Evolutionary conservation across 257 asterid genomes (phyloP).

Genomic region (Scutellaria minor): DNA sequence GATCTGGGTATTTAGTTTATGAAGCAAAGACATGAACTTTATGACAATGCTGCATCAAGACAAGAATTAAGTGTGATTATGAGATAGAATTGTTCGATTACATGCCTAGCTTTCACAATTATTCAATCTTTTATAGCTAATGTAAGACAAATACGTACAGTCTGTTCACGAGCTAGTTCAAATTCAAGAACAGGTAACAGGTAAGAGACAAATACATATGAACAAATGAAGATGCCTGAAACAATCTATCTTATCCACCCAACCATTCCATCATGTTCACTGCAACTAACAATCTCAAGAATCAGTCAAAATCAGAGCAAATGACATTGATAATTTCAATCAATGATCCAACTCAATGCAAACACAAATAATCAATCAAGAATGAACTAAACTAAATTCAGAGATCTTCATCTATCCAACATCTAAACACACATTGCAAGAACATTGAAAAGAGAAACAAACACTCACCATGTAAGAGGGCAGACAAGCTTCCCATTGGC

Average conservation of each 20-base stretch:
- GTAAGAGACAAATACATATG: conserved; percentile 4
- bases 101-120: conserved; percentile 2
- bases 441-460: background rate
- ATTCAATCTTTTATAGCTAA: conserved; percentile 7
- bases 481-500: conserved; percentile 89
- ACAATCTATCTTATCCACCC: background rate
- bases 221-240: background rate
- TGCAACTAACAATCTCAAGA: background rate
- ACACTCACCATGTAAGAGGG: conserved; percentile 79
- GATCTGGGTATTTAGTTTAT: background rate
- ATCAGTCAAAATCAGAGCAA: background rate
- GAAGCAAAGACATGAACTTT: background rate
- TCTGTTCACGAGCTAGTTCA: conserved; percentile 18
- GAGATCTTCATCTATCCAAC: background rate
- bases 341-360: background rate
- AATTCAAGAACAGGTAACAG: conserved; percentile 9
- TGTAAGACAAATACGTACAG: conserved; percentile 30
- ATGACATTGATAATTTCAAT: background rate
- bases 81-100: background rate
- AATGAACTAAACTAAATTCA: too few relatives aligned
- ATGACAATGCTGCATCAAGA: background rate
- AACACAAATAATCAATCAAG: background rate
- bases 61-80: background rate
- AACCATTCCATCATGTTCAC: background rate
- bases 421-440: background rate